phyloP scores from a whole-genome alignment of 352 stramenopile species.

The Pythium sp. region DNA sequence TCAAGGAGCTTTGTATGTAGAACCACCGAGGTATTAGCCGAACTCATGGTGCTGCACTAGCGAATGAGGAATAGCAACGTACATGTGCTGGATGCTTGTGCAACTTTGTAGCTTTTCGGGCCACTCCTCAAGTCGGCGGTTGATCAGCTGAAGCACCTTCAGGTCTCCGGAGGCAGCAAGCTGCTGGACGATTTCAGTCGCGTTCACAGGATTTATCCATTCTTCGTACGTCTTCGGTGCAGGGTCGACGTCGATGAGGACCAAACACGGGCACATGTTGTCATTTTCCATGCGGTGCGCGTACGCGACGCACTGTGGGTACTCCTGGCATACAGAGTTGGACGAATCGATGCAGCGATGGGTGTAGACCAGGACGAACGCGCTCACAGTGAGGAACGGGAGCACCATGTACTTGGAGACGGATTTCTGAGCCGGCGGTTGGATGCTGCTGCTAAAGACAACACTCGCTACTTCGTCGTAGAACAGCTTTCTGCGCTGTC shows the following conservation, averaged over 20 bases:
- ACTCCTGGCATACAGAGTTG: constrained; percentile 16
- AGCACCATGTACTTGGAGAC: constrained; percentile 19
- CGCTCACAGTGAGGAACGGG: constrained; percentile 18
- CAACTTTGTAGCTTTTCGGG: constrained; percentile 32
- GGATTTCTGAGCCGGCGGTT: constrained; percentile 2
- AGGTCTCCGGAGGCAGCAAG: constrained; percentile 31
- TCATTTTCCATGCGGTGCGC: constrained; percentile 18
- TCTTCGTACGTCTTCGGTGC: constrained; percentile 20
- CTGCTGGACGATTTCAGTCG: constrained; percentile 22
- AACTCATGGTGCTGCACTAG: no score
- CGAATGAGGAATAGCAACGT: neutral
- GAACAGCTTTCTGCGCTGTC: constrained; percentile 10
- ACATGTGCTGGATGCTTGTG: constrained; percentile 37
- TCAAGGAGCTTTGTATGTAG: constrained; percentile 28
- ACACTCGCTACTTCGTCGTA: constrained; percentile 1
- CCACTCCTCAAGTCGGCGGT: constrained; percentile 21
- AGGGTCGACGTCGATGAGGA: constrained; percentile 29
- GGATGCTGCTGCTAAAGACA: neutral
- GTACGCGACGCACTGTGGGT: constrained; percentile 29
- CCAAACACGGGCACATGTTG: constrained; percentile 31
- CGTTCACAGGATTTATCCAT: constrained; percentile 25
- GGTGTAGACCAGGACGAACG: constrained; percentile 13
- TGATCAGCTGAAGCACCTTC: constrained; percentile 38
- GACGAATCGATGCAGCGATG: no score
- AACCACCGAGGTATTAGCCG: no score